Conservation (phyloP, 345 rosid species). For the Salix suchowensis region DNA sequence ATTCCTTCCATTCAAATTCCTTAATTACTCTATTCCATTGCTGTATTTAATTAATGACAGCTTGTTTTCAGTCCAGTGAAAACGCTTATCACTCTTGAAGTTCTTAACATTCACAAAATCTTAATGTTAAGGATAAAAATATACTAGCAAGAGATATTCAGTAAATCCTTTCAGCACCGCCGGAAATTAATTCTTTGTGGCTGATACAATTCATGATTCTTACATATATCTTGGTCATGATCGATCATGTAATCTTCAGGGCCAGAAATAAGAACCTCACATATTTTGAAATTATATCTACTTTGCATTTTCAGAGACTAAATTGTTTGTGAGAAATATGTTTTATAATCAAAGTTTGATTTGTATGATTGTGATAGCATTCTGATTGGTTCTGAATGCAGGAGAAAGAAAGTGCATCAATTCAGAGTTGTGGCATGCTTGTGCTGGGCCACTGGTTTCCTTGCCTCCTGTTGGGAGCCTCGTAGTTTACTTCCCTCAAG, state of each 20-base stretch:
- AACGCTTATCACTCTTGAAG: not conserved
- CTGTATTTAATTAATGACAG: not conserved
- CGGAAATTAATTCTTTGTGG: not conserved
- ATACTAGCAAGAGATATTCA: not conserved
- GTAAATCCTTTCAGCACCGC: not conserved
- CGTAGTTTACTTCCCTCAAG: conserved; percentile 96
- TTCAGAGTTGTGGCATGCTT: conserved; percentile 96
- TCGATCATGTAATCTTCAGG: not conserved
- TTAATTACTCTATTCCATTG: not conserved
- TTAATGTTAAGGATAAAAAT: not conserved
- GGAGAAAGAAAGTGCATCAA: conserved; percentile 81
- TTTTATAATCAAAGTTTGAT: not conserved
- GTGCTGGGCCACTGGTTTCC: conserved; percentile 93
- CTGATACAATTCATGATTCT: not conserved
- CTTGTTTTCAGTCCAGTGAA: not conserved
- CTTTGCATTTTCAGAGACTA: not conserved
- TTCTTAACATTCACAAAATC: not conserved
- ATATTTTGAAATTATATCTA: not conserved
- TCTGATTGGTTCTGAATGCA: conserved; percentile 31
- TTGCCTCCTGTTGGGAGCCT: conserved; percentile 92
- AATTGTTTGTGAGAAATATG: not conserved
- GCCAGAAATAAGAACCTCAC: not conserved
- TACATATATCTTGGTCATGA: not conserved
- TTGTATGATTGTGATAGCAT: conserved; percentile 15
- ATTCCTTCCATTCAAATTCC: not conserved